A percentile compares a stretch with the other conserved stretches of the same genome.
Conservation (phyloP, 2,329 filamentous ascomycete genomes). For the Aspergillus pseudonomiae region DNA sequence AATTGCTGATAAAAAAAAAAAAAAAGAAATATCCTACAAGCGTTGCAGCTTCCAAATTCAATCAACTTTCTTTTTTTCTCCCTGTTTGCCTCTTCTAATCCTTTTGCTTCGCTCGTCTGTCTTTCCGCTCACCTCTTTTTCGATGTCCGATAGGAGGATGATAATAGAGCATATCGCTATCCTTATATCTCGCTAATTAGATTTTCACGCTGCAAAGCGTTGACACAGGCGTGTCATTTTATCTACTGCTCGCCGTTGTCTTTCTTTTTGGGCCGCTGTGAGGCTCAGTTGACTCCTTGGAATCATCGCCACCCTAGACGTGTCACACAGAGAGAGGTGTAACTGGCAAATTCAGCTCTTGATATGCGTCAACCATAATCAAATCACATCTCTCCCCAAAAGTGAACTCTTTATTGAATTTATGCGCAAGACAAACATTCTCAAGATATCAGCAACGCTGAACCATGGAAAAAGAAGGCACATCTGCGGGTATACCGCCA, state of each 20-base stretch:
- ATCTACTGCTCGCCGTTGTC: background rate
- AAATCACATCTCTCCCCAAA: background rate
- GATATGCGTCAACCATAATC: background rate
- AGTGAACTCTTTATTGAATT: background rate
- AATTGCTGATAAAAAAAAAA: conserved; percentile 2
- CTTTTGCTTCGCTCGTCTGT: background rate
- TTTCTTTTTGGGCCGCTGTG: background rate
- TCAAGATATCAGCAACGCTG: background rate
- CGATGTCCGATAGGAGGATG: background rate
- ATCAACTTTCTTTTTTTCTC: background rate
- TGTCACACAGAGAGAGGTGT: background rate
- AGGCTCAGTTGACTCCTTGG: background rate
- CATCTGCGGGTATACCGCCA: background rate
- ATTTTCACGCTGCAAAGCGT: background rate
- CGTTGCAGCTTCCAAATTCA: background rate
- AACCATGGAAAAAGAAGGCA: conserved; percentile 12
- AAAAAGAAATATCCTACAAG: background rate
- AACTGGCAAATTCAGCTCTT: background rate
- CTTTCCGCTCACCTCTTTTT: background rate
- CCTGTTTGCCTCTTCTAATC: background rate
- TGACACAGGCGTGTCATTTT: background rate
- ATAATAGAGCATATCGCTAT: background rate
- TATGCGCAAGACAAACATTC: background rate
- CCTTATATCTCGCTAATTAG: conserved; percentile 1
- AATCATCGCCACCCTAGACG: background rate